phyloP scores from a whole-genome alignment of 2,329 filamentous ascomycete species.

The Aspergillus brunneoviolaceus region DNA sequence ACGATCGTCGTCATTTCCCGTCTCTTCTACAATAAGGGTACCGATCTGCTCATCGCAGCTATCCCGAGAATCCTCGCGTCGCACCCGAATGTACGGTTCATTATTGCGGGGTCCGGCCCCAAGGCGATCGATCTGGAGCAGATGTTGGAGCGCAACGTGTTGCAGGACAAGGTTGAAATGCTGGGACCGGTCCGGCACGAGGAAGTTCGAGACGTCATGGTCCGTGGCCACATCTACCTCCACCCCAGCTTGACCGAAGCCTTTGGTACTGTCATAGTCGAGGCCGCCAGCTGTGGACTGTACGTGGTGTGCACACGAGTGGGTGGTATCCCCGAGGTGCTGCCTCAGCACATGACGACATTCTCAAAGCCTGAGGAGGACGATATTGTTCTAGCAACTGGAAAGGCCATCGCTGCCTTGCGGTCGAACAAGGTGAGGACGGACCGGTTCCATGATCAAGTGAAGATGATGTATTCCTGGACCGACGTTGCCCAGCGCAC shows the following conservation, averaged over 20 bases:
- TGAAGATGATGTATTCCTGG: conserved; percentile 99
- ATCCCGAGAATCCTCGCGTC: conserved; percentile 88
- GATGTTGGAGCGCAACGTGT: conserved; percentile 91
- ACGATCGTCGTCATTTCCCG: conserved; percentile 97
- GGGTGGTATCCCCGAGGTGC: conserved; percentile 92
- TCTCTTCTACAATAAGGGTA: conserved; percentile 98
- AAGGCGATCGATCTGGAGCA: conserved; percentile 98
- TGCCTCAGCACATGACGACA: conserved; percentile 94
- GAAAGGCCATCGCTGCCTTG: conserved; percentile 81
- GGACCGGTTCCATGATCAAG: conserved; percentile 93
- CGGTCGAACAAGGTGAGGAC: conserved; percentile 84
- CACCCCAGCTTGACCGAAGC: conserved; percentile 94
- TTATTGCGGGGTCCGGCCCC: conserved; percentile 92
- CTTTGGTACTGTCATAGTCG: conserved; percentile 96
- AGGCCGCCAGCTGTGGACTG: conserved; percentile 90
- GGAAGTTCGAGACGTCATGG: conserved; percentile 96
- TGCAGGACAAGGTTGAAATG: conserved; percentile 91
- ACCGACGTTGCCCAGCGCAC: conserved; percentile 91
- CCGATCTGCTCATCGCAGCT: conserved; percentile 91
- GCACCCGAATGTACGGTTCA: conserved; percentile 91
- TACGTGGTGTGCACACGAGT: conserved; percentile 97
- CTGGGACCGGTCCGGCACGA: conserved; percentile 91
- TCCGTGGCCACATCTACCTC: conserved; percentile 92
- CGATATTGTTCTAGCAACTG: conserved; percentile 85
- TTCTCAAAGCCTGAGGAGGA: conserved; percentile 97